Conservation (phyloP, 2,329 filamentous ascomycete genomes). For the Aquanectria penicillioides region DNA sequence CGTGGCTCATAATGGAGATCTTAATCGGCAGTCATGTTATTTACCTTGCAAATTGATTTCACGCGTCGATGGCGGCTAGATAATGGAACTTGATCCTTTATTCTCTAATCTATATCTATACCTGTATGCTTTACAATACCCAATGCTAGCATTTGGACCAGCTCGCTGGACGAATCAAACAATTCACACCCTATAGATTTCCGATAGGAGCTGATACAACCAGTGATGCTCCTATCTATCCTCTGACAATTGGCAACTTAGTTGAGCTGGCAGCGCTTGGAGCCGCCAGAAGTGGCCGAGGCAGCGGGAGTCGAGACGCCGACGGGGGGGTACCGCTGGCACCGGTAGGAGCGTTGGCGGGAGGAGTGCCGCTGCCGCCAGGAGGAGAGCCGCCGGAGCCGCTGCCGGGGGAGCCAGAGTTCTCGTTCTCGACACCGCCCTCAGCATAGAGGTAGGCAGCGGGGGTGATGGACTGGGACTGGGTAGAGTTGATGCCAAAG, state of each 20-base stretch:
- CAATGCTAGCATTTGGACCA: too few relatives aligned
- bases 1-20: too few relatives aligned
- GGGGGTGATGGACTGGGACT: conserved; percentile 29
- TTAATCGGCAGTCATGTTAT: too few relatives aligned
- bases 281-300: background rate
- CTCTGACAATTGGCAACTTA: background rate
- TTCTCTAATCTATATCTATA: background rate
- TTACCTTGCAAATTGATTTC: too few relatives aligned
- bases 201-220: too few relatives aligned
- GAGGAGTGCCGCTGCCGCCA: background rate
- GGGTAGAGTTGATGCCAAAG: conserved; percentile 57
- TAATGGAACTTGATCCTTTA: too few relatives aligned
- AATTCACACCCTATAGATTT: too few relatives aligned
- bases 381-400: conserved; percentile 20
- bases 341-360: background rate
- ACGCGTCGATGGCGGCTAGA: too few relatives aligned
- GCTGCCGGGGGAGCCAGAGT: conserved; percentile 21
- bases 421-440: conserved; percentile 36
- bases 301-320: background rate
- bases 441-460: conserved; percentile 33
- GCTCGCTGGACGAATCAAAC: too few relatives aligned
- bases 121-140: background rate
- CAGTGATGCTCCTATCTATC: too few relatives aligned
- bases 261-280: conserved; percentile 21
- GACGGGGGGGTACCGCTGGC: too few relatives aligned